phyloP scores from a whole-genome alignment of 2,329 filamentous ascomycete genomes.

The Colletotrichum lini region DNA sequence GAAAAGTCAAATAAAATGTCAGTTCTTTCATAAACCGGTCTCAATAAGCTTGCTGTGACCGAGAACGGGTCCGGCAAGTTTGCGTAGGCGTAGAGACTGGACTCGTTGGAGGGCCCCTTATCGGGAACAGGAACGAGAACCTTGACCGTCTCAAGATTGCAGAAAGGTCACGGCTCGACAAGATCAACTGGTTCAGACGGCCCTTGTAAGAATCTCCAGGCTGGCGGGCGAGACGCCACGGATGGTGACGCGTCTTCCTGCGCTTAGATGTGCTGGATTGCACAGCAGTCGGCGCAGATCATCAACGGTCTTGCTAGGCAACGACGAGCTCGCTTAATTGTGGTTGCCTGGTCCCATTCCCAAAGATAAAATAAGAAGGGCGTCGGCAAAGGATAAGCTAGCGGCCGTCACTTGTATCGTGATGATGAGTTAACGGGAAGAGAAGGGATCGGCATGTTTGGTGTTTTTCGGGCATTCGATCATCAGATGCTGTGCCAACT shows the following conservation, averaged over 20 bases:
- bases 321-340: background rate
- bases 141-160: background rate
- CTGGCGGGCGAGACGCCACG: background rate
- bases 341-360: conserved; percentile 2
- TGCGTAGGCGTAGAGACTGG: background rate
- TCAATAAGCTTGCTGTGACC: no score
- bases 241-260: background rate
- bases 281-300: conserved; percentile 8
- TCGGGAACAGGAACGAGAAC: background rate
- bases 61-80: background rate
- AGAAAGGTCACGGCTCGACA: background rate
- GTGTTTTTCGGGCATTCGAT: background rate
- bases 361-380: background rate
- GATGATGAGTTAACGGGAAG: background rate
- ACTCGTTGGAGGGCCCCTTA: background rate
- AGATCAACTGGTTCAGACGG: background rate
- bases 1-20: no score
- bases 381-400: no score
- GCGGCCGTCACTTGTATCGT: background rate
- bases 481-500: no score
- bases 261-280: background rate
- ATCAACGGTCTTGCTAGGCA: background rate
- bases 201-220: background rate
- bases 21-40: no score
- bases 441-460: no score